phyloP scores from a whole-genome alignment of 2,329 filamentous ascomycete species.

The Sordariomycetes sp. region DNA sequence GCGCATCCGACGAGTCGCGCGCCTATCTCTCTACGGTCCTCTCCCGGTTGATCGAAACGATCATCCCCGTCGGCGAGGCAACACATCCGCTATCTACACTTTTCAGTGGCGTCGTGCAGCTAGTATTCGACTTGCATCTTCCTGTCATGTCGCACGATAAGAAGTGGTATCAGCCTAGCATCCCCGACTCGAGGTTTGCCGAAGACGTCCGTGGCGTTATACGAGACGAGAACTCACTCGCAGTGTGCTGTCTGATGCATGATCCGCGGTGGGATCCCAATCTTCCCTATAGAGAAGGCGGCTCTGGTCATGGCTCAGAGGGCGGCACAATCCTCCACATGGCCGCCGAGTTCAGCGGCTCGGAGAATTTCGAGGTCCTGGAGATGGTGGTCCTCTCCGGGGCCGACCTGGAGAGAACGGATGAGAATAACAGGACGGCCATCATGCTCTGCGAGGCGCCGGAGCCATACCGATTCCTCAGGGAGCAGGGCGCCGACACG shows the following conservation, averaged over 20 bases:
- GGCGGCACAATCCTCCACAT: slow-evolving; percentile 1
- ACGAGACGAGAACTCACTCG: neutral
- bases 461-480: neutral
- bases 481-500: neutral
- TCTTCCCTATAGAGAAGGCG: neutral
- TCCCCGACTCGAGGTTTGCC: neutral
- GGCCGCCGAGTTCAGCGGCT: neutral
- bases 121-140: neutral
- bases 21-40: neutral
- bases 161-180: neutral
- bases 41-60: neutral
- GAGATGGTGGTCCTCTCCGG: neutral
- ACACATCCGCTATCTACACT: neutral
- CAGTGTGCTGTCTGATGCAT: neutral
- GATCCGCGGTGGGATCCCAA: slow-evolving; percentile 1
- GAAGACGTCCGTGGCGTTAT: neutral
- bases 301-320: neutral
- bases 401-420: neutral
- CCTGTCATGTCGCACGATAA: neutral
- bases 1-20: neutral
- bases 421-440: neutral
- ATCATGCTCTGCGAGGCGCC: slow-evolving; percentile 2
- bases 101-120: neutral
- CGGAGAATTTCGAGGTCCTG: neutral
- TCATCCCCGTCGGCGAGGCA: neutral